Conservation (phyloP, 2,329 filamentous ascomycete species). For the Fusarium illudens region DNA sequence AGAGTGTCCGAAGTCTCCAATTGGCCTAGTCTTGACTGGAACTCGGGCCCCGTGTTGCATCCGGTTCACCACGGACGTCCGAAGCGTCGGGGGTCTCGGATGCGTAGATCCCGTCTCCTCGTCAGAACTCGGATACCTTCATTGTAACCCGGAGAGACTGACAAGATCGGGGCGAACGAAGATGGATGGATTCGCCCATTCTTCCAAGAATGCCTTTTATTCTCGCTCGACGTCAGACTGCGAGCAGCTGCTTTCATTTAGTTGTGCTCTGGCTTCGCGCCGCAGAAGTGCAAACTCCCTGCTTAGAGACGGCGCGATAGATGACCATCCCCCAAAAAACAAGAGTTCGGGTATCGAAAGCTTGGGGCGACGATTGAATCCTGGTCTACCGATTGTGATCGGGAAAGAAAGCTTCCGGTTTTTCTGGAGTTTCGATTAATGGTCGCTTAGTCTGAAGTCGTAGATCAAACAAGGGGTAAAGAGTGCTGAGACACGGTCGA, state of each 20-base stretch:
- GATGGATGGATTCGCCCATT: neutral
- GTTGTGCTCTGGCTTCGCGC: neutral
- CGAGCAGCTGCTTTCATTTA: neutral
- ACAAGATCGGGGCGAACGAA: neutral
- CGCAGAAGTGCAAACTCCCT: neutral
- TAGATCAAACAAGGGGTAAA: slow-evolving; percentile 29
- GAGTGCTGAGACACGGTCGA: slow-evolving; percentile 37
- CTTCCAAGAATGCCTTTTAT: neutral
- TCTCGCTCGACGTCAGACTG: neutral
- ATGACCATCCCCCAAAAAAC: neutral
- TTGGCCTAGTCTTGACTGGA: neutral
- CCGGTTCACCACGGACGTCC: neutral
- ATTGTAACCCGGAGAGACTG: neutral
- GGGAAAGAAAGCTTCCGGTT: slow-evolving; percentile 28
- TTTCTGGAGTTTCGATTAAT: slow-evolving; percentile 27
- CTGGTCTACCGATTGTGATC: slow-evolving; percentile 8
- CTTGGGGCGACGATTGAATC: neutral
- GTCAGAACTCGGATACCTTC: neutral
- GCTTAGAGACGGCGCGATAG: neutral
- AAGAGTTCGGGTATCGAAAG: neutral
- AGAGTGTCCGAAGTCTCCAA: slow-evolving; percentile 3
- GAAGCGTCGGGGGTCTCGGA: slow-evolving; percentile 33
- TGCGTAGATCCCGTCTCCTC: slow-evolving; percentile 36
- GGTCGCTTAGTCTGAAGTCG: slow-evolving; percentile 32
- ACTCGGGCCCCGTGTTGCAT: neutral